Evolutionary conservation across 768 basidiomycete species (phyloP).

Genomic region (Mrakia blollopis): DNA sequence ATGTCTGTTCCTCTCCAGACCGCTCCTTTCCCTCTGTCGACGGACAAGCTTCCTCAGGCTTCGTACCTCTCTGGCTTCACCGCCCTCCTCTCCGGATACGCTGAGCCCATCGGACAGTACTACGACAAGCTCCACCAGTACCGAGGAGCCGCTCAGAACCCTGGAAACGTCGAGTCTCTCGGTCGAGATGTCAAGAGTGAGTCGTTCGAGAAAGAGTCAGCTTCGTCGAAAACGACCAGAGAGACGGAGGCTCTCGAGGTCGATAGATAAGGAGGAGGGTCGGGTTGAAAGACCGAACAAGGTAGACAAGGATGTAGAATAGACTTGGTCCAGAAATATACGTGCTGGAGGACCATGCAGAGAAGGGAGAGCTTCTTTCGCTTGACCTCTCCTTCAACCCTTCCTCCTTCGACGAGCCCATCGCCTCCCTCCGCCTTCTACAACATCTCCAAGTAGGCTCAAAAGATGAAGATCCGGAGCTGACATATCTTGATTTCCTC

Average conservation of each 20-base stretch:
- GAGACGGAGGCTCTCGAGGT: not conserved
- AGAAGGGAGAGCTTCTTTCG: too few species aligned
- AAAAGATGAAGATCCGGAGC: too few species aligned
- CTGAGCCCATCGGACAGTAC: conserved; percentile 32
- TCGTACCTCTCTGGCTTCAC: conserved; percentile 33
- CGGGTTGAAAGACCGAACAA: too few species aligned
- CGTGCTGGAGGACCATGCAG: too few species aligned
- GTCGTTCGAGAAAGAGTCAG: not conserved
- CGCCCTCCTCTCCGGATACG: conserved; percentile 31
- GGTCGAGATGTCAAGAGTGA: conserved; percentile 34
- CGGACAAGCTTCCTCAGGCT: conserved; percentile 29
- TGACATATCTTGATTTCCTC: not conserved
- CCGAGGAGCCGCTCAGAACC: conserved; percentile 29
- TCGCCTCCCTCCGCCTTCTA: too few species aligned
- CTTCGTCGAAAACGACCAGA: not conserved
- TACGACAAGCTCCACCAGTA: conserved; percentile 28
- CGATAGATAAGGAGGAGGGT: not conserved
- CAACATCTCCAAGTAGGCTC: not conserved
- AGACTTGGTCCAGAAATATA: too few species aligned
- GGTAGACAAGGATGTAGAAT: too few species aligned
- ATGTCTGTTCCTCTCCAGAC: conserved; percentile 31
- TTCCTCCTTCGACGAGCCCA: too few species aligned
- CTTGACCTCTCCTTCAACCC: too few species aligned
- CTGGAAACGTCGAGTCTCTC: conserved; percentile 31
- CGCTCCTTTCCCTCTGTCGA: conserved; percentile 14